Evolutionary conservation across 148 eudicot species (phyloP).

Genomic region (Rhododendron kiyosumense): DNA sequence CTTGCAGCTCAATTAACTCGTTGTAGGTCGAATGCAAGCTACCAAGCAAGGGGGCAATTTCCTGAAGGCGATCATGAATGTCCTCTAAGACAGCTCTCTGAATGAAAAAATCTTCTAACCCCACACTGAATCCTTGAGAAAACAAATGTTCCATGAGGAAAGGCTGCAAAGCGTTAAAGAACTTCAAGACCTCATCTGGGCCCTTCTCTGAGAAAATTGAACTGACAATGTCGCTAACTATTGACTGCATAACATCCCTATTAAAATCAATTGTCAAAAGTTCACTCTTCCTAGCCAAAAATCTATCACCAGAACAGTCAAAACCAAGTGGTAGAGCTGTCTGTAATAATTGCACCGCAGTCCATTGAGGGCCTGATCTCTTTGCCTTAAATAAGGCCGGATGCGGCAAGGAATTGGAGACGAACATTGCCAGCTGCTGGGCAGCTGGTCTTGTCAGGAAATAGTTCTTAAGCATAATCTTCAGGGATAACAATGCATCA

Average conservation of each 20-base stretch:
- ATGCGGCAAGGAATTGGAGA: constrained; percentile 36
- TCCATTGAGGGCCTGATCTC: constrained; percentile 55
- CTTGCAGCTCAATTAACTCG: constrained; percentile 57
- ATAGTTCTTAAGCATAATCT: constrained; percentile 43
- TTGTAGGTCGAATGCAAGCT: constrained; percentile 51
- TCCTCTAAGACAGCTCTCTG: constrained; percentile 30
- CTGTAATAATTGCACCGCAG: constrained; percentile 70
- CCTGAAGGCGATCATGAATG: constrained; percentile 44
- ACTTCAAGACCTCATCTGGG: constrained; percentile 56
- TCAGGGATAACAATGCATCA: constrained; percentile 72
- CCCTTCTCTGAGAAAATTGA: constrained; percentile 67
- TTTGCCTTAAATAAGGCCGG: constrained; percentile 54
- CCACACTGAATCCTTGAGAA: constrained; percentile 73
- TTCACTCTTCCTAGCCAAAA: constrained; percentile 45
- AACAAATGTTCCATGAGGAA: constrained; percentile 73
- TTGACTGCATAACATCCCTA: constrained; percentile 50
- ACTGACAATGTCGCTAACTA: constrained; percentile 57
- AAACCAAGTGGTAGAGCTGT: constrained; percentile 57
- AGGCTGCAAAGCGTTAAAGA: constrained; percentile 73
- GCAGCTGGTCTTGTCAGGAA: constrained; percentile 54
- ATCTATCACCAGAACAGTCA: constrained; percentile 56
- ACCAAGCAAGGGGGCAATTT: constrained; percentile 39
- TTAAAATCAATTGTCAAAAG: constrained; percentile 48
- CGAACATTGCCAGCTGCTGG: constrained; percentile 76
- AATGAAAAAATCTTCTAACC: constrained; percentile 59